These are phyloP conservation scores for Sclerotiophoma versabilis DNA, from an alignment of 2,329 filamentous ascomycete genomes.

Conservation along the genomic window DNA sequence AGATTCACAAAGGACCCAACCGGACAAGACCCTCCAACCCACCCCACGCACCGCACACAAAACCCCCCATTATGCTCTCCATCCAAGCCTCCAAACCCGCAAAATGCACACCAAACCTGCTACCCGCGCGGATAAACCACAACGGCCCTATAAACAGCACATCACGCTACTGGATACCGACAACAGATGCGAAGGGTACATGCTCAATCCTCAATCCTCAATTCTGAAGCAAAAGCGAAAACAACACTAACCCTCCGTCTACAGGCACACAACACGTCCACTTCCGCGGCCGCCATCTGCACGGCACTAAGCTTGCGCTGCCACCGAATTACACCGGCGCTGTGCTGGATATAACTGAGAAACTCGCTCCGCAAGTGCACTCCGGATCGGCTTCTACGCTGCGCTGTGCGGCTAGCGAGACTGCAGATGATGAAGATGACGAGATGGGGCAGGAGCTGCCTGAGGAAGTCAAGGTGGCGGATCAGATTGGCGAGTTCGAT, in stretches of 20 bases:
- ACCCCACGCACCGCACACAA: too few species aligned
- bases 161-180: constrained; percentile 74
- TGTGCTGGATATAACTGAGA: constrained; percentile 40
- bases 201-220: background rate
- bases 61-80: constrained; percentile 52
- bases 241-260: background rate
- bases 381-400: too few species aligned
- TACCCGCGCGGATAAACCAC: constrained; percentile 83
- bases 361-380: constrained; percentile 24
- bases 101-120: constrained; percentile 69
- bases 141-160: constrained; percentile 72
- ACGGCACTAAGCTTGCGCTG: constrained; percentile 70
- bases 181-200: constrained; percentile 50
- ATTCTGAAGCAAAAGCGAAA: too few species aligned
- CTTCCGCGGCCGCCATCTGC: constrained; percentile 76
- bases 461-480: constrained; percentile 56
- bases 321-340: constrained; percentile 73
- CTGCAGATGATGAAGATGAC: constrained; percentile 27
- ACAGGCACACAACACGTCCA: constrained; percentile 35
- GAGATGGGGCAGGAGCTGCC: constrained; percentile 25
- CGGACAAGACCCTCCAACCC: too few species aligned
- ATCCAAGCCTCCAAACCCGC: constrained; percentile 44
- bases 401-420: too few species aligned
- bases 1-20: too few species aligned
- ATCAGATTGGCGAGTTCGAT: constrained; percentile 73